Evolutionary conservation across 2,329 filamentous ascomycete species (phyloP).

Genomic region (Endothia cerciana): DNA sequence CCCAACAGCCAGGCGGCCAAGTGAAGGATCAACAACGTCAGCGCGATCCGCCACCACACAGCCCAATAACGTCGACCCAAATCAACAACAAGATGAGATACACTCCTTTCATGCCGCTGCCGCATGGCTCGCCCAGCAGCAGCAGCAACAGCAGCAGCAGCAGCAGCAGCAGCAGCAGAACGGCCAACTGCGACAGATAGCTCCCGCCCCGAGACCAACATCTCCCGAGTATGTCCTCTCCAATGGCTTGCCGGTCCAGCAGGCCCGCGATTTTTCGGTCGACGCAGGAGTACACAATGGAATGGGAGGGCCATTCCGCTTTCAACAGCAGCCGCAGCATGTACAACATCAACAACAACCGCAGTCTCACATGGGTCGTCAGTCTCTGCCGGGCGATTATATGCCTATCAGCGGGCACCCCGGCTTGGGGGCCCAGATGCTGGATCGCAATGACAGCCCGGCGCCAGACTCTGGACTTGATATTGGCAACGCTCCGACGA

Average conservation of each 20-base stretch:
- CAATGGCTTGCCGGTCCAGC: constrained; percentile 55
- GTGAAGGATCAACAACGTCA: constrained; percentile 49
- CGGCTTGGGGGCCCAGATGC: constrained; percentile 52
- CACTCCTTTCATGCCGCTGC: constrained; percentile 47
- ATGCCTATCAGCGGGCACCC: constrained; percentile 33
- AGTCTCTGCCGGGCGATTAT: constrained; percentile 60
- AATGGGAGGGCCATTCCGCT: constrained; percentile 40
- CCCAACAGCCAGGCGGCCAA: constrained; percentile 25
- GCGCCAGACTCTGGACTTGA: constrained; percentile 58
- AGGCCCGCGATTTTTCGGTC: constrained; percentile 48
- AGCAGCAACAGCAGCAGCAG: constrained; percentile 1
- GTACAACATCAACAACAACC: constrained; percentile 29
- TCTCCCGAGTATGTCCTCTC: constrained; percentile 61
- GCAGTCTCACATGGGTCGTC: constrained; percentile 46
- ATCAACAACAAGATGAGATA: constrained; percentile 49
- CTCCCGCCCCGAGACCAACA: constrained; percentile 48
- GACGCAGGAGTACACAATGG: constrained; percentile 54
- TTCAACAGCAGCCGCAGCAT: constrained; percentile 44
- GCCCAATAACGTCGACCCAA: constrained; percentile 52
- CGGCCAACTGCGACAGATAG: constrained; percentile 48
- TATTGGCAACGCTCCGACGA: constrained; percentile 53
- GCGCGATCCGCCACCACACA: constrained; percentile 59
- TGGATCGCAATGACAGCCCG: constrained; percentile 63
- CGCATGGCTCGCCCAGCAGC: constrained; percentile 50
- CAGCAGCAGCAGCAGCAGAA: constrained; percentile 43